phyloP scores from a whole-genome alignment of 2,329 filamentous ascomycete species.

The Colletotrichum sp. region DNA sequence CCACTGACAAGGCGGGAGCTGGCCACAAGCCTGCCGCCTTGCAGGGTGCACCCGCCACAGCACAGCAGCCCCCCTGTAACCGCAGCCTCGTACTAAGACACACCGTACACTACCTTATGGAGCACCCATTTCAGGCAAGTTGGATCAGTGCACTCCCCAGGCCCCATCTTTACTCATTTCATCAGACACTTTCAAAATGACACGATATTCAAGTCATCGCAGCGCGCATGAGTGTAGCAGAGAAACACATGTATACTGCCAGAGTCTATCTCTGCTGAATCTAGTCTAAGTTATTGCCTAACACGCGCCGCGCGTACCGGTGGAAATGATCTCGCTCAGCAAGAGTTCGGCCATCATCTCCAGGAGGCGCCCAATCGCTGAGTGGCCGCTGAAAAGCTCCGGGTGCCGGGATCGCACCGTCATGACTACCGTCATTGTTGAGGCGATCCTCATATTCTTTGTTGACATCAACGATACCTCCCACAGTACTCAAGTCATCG shows the following conservation, averaged over 20 bases:
- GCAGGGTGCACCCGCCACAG: conserved; percentile 17
- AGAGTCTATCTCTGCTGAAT: neutral
- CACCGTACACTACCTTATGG: neutral
- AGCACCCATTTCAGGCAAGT: neutral
- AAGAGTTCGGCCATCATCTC: conserved; percentile 38
- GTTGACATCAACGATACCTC: conserved; percentile 47
- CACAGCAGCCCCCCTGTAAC: conserved; percentile 8
- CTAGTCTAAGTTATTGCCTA: neutral
- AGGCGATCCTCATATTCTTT: conserved; percentile 38
- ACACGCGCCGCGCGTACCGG: neutral
- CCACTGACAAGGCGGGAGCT: conserved; percentile 21
- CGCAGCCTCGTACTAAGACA: conserved; percentile 19
- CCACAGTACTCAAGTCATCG: conserved; percentile 32
- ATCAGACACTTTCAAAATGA: neutral
- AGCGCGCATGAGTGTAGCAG: neutral
- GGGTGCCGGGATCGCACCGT: conserved; percentile 39
- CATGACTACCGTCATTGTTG: conserved; percentile 38
- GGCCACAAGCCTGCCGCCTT: conserved; percentile 19
- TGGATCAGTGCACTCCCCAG: neutral
- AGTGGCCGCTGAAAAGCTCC: conserved; percentile 30
- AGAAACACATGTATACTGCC: neutral
- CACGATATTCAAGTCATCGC: neutral
- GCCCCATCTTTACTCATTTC: neutral
- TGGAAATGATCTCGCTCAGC: conserved; percentile 10
- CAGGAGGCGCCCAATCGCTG: conserved; percentile 43